phyloP scores from a whole-genome alignment of 495 filamentous ascomycete species.

The Tricharina praecox region DNA sequence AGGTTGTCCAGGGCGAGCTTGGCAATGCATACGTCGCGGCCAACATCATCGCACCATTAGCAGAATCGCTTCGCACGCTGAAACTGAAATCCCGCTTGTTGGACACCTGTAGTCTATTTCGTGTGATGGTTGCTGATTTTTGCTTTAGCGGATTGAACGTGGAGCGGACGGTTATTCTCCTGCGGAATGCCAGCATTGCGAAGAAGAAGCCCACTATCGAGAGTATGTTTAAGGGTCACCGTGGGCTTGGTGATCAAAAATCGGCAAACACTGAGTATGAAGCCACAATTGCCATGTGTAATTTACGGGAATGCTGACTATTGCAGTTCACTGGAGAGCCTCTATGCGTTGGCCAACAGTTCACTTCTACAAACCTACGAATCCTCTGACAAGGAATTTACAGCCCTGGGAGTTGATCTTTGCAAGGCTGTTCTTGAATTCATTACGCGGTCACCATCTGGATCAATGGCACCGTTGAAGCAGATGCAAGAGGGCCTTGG shows the following conservation, averaged over 20 bases:
- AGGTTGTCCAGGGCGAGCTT: constrained; percentile 44
- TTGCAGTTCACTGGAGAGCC: constrained; percentile 36
- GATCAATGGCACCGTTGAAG: constrained; percentile 25
- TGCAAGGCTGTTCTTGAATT: constrained; percentile 12
- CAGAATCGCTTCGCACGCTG: constrained; percentile 31
- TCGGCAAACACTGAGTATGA: constrained; percentile 16
- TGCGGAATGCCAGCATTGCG: constrained; percentile 14
- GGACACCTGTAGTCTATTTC: background rate
- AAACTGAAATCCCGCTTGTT: background rate
- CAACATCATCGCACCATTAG: constrained; percentile 53
- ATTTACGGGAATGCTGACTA: constrained; percentile 9
- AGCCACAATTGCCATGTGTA: constrained; percentile 1
- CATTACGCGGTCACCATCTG: constrained; percentile 27
- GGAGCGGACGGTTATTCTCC: constrained; percentile 11
- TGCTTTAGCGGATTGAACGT: constrained; percentile 12
- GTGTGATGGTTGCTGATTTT: background rate
- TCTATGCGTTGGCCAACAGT: constrained; percentile 36
- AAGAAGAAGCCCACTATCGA: constrained; percentile 15
- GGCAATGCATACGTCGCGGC: constrained; percentile 46
- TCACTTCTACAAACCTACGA: background rate
- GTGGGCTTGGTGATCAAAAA: constrained; percentile 10
- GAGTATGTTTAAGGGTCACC: constrained; percentile 11
- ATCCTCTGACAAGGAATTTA: constrained; percentile 2
- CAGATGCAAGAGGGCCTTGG: constrained; percentile 43
- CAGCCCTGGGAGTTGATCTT: background rate